Conservation (phyloP, 2,329 filamentous ascomycete genomes). For the Claviceps fusiformis region DNA sequence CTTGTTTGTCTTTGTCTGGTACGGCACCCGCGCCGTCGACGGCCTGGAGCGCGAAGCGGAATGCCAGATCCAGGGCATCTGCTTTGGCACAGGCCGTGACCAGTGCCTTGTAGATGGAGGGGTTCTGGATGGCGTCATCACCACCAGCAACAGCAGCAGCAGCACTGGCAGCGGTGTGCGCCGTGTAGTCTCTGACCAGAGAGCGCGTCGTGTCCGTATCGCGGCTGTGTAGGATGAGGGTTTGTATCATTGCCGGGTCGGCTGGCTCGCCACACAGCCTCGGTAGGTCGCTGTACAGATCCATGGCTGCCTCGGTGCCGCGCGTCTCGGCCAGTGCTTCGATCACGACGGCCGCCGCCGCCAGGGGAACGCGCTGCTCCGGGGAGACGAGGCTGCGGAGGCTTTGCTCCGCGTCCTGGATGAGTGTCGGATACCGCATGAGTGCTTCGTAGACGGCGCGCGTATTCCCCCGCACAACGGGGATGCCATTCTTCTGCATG, state of each 20-base stretch:
- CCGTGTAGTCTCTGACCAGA: conserved; percentile 18
- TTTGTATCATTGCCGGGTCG: conserved; percentile 14
- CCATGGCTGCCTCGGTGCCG: conserved; percentile 19
- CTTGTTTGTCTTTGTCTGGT: background rate
- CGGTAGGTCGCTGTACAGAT: conserved; percentile 18
- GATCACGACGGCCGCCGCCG: conserved; percentile 20
- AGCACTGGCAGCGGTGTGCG: conserved; percentile 8
- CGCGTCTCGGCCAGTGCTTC: conserved; percentile 18
- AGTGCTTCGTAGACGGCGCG: conserved; percentile 48
- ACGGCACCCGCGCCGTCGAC: background rate
- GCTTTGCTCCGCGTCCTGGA: conserved; percentile 37
- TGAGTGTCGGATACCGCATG: conserved; percentile 27
- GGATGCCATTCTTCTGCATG: conserved; percentile 44
- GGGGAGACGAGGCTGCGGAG: conserved; percentile 38
- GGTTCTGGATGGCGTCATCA: conserved; percentile 6
- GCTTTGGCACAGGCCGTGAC: conserved; percentile 16
- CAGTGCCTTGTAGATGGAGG: conserved; percentile 13
- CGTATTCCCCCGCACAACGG: conserved; percentile 47
- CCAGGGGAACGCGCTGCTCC: conserved; percentile 23
- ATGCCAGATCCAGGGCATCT: conserved; percentile 20
- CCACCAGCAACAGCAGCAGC: no score
- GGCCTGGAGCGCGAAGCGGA: conserved; percentile 16
- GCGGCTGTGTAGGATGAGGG: conserved; percentile 18
- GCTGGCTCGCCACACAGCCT: conserved; percentile 17
- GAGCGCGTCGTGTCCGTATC: conserved; percentile 12